Evolutionary conservation across 75 land plant genomes (phyloP).

Genomic region (Chamaecyparis obtusa): DNA sequence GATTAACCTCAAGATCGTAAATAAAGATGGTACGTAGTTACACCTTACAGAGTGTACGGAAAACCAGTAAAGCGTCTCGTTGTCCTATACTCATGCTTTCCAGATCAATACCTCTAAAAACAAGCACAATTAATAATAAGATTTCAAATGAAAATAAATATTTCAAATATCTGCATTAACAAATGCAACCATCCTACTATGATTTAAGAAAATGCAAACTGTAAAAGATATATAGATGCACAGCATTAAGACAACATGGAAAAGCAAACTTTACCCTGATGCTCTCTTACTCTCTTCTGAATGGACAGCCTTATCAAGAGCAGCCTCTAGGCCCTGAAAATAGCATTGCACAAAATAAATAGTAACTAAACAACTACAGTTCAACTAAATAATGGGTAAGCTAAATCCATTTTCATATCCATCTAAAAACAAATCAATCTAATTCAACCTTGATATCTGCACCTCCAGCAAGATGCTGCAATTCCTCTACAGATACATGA

Average conservation of each 20-base stretch:
- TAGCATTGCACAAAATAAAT: not conserved
- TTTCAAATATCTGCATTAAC: not conserved
- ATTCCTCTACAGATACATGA: slow-evolving; percentile 80
- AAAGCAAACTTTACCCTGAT: slow-evolving; percentile 47
- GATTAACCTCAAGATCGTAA: not conserved
- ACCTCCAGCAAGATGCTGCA: slow-evolving; percentile 88
- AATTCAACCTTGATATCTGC: slow-evolving; percentile 87
- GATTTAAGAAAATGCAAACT: too few species aligned
- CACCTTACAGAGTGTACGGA: slow-evolving; percentile 98
- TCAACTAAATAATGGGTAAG: not conserved
- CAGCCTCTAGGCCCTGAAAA: slow-evolving; percentile 92
- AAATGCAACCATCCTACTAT: not conserved
- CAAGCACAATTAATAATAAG: not conserved
- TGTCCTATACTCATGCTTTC: slow-evolving; percentile 72
- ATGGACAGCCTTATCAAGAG: slow-evolving; percentile 83
- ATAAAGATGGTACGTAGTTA: not conserved
- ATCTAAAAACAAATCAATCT: not conserved
- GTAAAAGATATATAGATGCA: not conserved
- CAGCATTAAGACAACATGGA: not conserved
- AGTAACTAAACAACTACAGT: not conserved
- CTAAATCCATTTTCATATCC: not conserved
- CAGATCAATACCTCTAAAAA: slow-evolving; percentile 74
- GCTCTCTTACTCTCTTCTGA: slow-evolving; percentile 70
- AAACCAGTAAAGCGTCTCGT: slow-evolving; percentile 83
- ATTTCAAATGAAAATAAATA: not conserved